A percentile compares a stretch with the other conserved stretches of the same genome.
These are phyloP conservation scores for Erythrophleum ivorense DNA, from an alignment of 331 rosid genomes.

Conservation along the genomic window DNA sequence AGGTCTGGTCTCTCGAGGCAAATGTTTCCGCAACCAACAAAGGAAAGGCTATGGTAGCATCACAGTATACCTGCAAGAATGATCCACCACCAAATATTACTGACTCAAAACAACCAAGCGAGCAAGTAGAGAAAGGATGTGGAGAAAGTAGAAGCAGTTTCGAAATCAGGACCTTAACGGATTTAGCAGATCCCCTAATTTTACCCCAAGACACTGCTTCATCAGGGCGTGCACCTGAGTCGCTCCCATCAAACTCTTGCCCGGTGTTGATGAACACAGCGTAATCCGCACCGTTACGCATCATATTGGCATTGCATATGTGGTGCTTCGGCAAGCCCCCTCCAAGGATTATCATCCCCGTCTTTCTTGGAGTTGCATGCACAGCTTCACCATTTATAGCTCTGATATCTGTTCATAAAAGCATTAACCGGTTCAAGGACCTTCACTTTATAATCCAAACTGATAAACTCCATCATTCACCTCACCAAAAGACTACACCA, in stretches of 20 bases:
- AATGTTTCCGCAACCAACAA: constrained; percentile 87
- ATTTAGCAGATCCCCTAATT: constrained; percentile 78
- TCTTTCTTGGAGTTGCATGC: constrained; percentile 81
- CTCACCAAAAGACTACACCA: no score
- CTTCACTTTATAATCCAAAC: no score
- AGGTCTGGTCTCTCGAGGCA: constrained; percentile 67
- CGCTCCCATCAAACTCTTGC: constrained; percentile 89
- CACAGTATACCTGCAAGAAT: constrained; percentile 94
- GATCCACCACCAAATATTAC: no score
- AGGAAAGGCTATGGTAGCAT: constrained; percentile 91
- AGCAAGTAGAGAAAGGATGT: neutral
- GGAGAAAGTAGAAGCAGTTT: constrained; percentile 9
- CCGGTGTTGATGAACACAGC: constrained; percentile 90
- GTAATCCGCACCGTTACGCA: constrained; percentile 95
- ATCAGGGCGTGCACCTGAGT: constrained; percentile 85
- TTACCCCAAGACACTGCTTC: constrained; percentile 97
- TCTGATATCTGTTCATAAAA: constrained; percentile 70
- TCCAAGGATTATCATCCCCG: constrained; percentile 90
- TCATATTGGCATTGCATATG: constrained; percentile 97
- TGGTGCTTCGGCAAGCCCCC: constrained; percentile 96
- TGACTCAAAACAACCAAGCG: neutral
- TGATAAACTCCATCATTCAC: no score
- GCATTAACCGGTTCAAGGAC: no score
- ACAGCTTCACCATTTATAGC: constrained; percentile 92
- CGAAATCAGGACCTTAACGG: constrained; percentile 69